These are phyloP conservation scores for Thermoascus crustaceus DNA, from an alignment of 2,329 filamentous ascomycete genomes.

Conservation along the genomic window DNA sequence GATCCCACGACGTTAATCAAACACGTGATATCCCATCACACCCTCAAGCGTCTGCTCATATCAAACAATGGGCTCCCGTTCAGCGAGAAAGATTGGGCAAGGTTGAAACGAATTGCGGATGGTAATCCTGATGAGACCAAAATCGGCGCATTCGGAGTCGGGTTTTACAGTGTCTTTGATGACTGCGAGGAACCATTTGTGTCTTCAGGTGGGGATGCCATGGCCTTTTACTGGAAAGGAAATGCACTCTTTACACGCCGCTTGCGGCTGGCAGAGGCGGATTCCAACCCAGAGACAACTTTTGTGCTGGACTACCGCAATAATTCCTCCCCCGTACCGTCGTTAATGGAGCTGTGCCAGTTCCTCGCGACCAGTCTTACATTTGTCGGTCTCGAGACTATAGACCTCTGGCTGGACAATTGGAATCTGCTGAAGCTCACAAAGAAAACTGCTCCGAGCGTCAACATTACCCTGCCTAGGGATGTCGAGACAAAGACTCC, in stretches of 20 bases:
- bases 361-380: conserved; percentile 93
- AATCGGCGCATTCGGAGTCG: conserved; percentile 96
- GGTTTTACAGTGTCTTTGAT: conserved; percentile 97
- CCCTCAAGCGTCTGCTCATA: conserved; percentile 76
- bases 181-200: conserved; percentile 98
- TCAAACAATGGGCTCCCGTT: conserved; percentile 89
- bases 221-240: conserved; percentile 99
- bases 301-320: conserved; percentile 94
- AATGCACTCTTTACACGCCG: conserved; percentile 92
- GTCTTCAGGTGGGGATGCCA: conserved; percentile 81
- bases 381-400: conserved; percentile 78
- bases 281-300: conserved; percentile 65
- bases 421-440: conserved; percentile 68
- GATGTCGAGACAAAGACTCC: conserved; percentile 76
- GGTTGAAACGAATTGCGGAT: conserved; percentile 94
- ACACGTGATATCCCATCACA: conserved; percentile 77
- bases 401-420: conserved; percentile 87
- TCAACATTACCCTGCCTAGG: conserved; percentile 62
- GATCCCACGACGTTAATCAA: conserved; percentile 67
- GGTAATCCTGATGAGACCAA: conserved; percentile 98
- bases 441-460: conserved; percentile 78
- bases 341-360: conserved; percentile 76
- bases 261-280: conserved; percentile 60
- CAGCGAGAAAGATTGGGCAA: conserved; percentile 81
- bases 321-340: conserved; percentile 74